Percentiles rank a stretch among this genome's conserved stretches.
Conservation (phyloP, 192 early-diverging fungal species). For the Coemansia sp. region DNA sequence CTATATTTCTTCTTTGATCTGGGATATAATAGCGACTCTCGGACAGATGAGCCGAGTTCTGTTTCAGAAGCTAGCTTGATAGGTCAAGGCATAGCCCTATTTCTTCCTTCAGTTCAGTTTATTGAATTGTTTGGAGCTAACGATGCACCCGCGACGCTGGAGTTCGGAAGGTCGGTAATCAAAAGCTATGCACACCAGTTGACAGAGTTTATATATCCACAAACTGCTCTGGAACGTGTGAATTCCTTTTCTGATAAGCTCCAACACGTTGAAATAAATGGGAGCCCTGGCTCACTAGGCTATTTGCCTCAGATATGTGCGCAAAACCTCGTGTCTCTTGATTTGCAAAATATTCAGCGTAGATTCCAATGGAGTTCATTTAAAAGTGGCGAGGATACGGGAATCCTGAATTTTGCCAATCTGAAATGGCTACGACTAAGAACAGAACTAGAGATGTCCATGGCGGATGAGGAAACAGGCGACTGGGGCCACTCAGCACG, state of each 20-base stretch:
- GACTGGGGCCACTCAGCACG: background rate
- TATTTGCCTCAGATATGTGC: slow-evolving; percentile 2
- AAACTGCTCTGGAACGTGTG: background rate
- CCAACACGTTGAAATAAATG: background rate
- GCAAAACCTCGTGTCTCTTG: background rate
- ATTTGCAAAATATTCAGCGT: background rate
- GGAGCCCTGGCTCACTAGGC: too few relatives aligned
- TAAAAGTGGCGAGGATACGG: background rate
- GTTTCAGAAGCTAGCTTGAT: background rate
- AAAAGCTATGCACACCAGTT: background rate
- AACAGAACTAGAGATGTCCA: background rate
- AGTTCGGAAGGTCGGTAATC: background rate
- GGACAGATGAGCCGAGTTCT: background rate
- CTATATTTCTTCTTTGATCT: background rate
- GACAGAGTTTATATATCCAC: background rate
- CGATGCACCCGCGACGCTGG: background rate
- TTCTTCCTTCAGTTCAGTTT: background rate
- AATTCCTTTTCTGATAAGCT: background rate
- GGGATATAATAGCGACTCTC: too few relatives aligned
- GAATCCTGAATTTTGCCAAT: background rate
- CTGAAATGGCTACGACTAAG: background rate
- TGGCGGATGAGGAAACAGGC: background rate
- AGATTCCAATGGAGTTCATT: background rate
- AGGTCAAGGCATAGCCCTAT: background rate
- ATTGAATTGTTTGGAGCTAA: background rate